Percentiles rank a stretch among this genome's conserved stretches.
These are phyloP conservation scores for Rhodofomes roseus DNA, from an alignment of 1,284 basidiomycete genomes.

Conservation along the genomic window DNA sequence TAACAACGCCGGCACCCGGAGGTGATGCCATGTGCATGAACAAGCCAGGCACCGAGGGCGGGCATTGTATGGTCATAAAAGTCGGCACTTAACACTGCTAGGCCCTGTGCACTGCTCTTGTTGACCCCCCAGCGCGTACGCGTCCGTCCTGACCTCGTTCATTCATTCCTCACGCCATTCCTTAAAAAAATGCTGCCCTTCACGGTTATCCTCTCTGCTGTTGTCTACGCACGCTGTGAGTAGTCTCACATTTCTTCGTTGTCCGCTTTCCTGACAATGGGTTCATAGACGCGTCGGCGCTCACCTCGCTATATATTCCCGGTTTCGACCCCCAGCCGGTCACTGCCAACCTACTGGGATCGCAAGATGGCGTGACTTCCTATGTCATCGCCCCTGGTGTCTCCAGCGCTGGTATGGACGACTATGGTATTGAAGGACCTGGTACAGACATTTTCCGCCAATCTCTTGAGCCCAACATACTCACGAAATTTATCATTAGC, in stretches of 20 bases:
- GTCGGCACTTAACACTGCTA: neutral
- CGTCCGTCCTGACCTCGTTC: neutral
- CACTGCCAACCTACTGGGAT: slow-evolving; percentile 36
- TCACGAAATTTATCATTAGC: slow-evolving; percentile 12
- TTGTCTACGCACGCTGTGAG: slow-evolving; percentile 1
- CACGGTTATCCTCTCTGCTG: slow-evolving; percentile 1
- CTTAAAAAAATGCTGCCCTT: slow-evolving; percentile 3
- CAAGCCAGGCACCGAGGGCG: neutral
- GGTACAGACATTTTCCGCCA: slow-evolving; percentile 25
- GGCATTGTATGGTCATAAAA: neutral
- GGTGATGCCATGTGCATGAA: neutral
- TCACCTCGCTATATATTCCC: slow-evolving; percentile 40
- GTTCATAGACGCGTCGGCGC: slow-evolving; percentile 17
- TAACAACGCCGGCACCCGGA: too few species aligned
- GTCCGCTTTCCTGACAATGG: neutral
- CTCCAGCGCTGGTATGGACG: slow-evolving; percentile 29
- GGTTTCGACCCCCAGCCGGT: slow-evolving; percentile 42
- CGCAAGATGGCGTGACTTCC: slow-evolving; percentile 36
- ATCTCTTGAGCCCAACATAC: neutral
- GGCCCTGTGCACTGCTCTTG: neutral
- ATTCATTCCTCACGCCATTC: slow-evolving; percentile 1
- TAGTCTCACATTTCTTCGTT: neutral
- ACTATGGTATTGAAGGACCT: slow-evolving; percentile 33
- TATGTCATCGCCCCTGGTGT: slow-evolving; percentile 36
- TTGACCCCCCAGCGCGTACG: neutral